Evolutionary conservation across 768 basidiomycete species (phyloP), one percentile per base, ranked within the genome.

Genomic region (Porphyrellus cyaneotinctus): DNA sequence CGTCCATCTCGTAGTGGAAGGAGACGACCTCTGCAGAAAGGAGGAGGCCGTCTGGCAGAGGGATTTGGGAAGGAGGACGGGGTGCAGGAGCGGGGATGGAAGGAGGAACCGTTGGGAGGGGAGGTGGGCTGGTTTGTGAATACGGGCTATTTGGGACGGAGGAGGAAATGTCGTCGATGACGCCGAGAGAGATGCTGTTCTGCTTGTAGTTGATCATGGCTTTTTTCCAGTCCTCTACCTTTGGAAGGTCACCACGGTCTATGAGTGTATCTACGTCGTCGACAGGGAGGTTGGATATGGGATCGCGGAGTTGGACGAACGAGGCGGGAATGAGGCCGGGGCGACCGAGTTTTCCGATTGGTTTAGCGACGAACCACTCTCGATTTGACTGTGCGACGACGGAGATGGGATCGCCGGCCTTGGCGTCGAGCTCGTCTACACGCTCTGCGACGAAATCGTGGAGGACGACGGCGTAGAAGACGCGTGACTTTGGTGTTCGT

Each of bases 341-440:
- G 49, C 95, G 87, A 28, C 97, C 95, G 18, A 99, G 81, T 50
- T 84, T 80, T 36, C 94, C 93, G 63, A 99, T 99, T 13, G 95
- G 93, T 72, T 99, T 99, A 24, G 97, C 97, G 43, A 99, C 97
- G 70, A 97, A 98, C 97, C 97, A 99, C 70, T 99, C 97, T 58
- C 93, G 91, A 66, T 98, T 99, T n/a, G 95, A 97, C 70, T 98
- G 97, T 0, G 97, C 97, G 51, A 98, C 97, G 54, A 99, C 92
- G 17, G 95, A 89, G 66, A 99, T 91, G 9, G 91, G 80, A 63
- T 99, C 97, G 32, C 95, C 95, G 1, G 86, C 82, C 63, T 88
- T 93, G 2, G 95, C 95, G 55, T 95, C 95, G 42, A 99, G 83
- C 65, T 99, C 97, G 67, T 99, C 97, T 5, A 91, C 81, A 41